Base-by-base conservation (phyloP, 345 rosid genomes). In the Pseudoturritis turrita region DNA sequence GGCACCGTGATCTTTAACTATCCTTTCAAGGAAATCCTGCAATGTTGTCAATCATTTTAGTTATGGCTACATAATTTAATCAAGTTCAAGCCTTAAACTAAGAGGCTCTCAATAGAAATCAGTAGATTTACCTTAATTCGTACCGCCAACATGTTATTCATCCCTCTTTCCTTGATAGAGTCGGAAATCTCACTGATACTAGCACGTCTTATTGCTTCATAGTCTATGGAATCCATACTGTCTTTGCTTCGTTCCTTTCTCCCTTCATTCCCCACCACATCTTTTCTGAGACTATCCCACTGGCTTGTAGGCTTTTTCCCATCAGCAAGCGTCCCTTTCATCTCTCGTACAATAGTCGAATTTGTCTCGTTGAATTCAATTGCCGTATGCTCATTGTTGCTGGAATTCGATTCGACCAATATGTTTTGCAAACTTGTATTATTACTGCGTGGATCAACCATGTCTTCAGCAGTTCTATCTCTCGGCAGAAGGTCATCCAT, bases 121-220 rank as follows among this genome's bases (percentile, higher is more conserved):
- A 50, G 29, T 66, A n/a, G 39, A 58, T 49, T 17, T 81, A 85
- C 98, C 95, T 94, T 77, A 22, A 94, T 94, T 60, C 98, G 78
- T 70, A 81, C 89, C 5, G 97, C 98, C 69, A 94, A 79, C 92
- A 89, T 80, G 71, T 89, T 84, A 80, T 91, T 91, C 95, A 91
- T 91, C 23, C 98, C 98, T 68, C 98, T 78, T 70, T 82, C 97
- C 80, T 79, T 88, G 29, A 91, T 94, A 26, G 91, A 68, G 0
- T 83, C 75, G 35, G 97, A 74, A 39, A 94, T 84, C 74, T 85
- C 83, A 7, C 58, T 46, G 19, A 85, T 77, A 50, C 65, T 60
- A 36, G 92, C 89, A 40, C 73, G 25, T 78, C 97, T 87, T 77
- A 94, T 29, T 64, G 95, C 91, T 83, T 91, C 93, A 58, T 88